Evolutionary conservation across 148 eudicot genomes (phyloP).

Genomic region (Diospyros lotus): DNA sequence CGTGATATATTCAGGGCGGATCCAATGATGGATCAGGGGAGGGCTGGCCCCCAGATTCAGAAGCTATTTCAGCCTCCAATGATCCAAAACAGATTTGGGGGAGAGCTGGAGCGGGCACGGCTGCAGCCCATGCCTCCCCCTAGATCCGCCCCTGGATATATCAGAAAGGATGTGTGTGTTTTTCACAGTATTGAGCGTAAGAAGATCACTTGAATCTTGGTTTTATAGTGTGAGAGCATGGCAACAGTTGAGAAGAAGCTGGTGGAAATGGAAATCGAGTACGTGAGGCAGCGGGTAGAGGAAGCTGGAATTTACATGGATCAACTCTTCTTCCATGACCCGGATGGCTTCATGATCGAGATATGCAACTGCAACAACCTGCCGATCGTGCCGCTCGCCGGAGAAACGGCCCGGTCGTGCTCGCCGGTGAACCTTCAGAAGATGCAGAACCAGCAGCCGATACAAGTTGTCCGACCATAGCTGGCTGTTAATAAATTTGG

Average conservation of each 20-base stretch:
- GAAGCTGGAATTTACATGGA: slow-evolving; percentile 81
- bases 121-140: too few species aligned
- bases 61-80: too few species aligned
- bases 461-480: slow-evolving; percentile 26
- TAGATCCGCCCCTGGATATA: too few species aligned
- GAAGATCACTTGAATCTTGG: too few species aligned
- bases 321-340: slow-evolving; percentile 87
- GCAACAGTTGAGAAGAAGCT: slow-evolving; percentile 74
- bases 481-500: not conserved
- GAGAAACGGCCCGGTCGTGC: slow-evolving; percentile 58
- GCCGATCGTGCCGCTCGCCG: slow-evolving; percentile 63
- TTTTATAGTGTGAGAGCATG: slow-evolving; percentile 79
- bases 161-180: too few species aligned
- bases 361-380: slow-evolving; percentile 82
- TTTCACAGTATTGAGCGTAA: too few species aligned
- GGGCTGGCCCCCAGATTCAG: too few species aligned
- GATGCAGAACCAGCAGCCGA: slow-evolving; percentile 35
- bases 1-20: too few species aligned
- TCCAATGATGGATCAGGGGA: too few species aligned
- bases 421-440: slow-evolving; percentile 43
- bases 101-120: too few species aligned
- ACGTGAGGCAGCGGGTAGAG: slow-evolving; percentile 54
- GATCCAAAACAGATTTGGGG: too few species aligned
- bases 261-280: slow-evolving; percentile 58
- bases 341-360: slow-evolving; percentile 91